Evolutionary conservation across 805 yeast genomes (phyloP), one percentile per base, ranked within the genome.

Genomic region (Candida methanosorbosa): DNA sequence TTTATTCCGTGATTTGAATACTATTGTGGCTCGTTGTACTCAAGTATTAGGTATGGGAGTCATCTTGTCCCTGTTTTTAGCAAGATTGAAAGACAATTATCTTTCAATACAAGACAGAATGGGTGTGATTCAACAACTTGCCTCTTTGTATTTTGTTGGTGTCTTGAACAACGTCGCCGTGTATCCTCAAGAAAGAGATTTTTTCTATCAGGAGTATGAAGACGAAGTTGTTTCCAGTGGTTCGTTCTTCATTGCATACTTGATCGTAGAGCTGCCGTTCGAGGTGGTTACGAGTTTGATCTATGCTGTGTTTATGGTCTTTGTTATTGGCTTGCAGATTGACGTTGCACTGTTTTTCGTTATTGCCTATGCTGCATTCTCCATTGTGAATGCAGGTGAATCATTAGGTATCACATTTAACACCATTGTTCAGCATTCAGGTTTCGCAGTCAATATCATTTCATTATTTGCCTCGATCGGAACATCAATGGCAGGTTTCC

Each of bases 401-500:
- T 78, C 90, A 6, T 61, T 86, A 22, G 96, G 95, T 0, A 81
- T 86, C 6, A 67, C 82, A 33, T 81, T 86, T 38, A 84, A 83
- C 48, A 78, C 88, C 4, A 45, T 81, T 1, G 78, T 86, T 47
- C 59, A 64, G 32, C 86, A 85, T 46, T 70, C 85, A 22, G 95
- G 95, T 0, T 73, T 85, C 48, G 94, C 92, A 0, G 77, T 83
- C 14, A 83, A 81, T 50, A 57, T 82, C 3, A 75, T 86, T 24
- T 72, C 88, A 1, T 68, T 76, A 8, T 52, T 81, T 20, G 59
- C 82, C 34, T 73, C 85, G 2, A 59, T 84, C 33, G 92, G 90
- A 5, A 73, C 81, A 5, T 74, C 81, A 44, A 81, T 86, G 92
- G 82, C 85, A 2, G 96, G 95, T 4, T 62, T 87, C 9, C 68